phyloP scores from a whole-genome alignment of 2,329 filamentous ascomycete species.

The Cercospora sp. region DNA sequence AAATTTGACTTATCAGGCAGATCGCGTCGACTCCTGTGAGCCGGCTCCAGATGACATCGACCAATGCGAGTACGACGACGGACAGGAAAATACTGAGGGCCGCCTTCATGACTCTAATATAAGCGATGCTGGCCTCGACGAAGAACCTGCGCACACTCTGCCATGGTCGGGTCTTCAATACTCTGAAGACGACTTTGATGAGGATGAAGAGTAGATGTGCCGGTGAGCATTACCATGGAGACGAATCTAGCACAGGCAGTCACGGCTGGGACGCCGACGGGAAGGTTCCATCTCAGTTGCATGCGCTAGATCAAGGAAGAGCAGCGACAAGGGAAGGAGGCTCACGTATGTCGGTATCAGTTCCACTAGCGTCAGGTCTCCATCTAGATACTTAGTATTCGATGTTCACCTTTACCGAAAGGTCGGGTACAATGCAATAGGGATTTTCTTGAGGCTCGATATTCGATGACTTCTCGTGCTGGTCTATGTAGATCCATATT shows the following conservation, averaged over 20 bases:
- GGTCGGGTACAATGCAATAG: not conserved
- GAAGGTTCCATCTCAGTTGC: not conserved
- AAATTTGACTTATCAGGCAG: not conserved
- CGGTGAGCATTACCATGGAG: not conserved
- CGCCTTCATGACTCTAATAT: not conserved
- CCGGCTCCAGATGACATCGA: not conserved
- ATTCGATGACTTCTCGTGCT: not conserved
- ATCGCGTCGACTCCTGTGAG: not conserved
- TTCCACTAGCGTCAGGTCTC: not conserved
- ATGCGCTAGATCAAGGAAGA: not conserved
- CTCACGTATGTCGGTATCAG: not conserved
- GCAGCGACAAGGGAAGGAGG: not conserved
- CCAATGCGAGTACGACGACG: not conserved
- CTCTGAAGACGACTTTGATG: not conserved
- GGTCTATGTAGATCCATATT: not conserved
- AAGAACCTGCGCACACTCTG: not conserved
- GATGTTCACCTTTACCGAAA: not conserved
- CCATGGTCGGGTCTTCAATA: not conserved
- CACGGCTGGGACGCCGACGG: not conserved
- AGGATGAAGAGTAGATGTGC: not conserved
- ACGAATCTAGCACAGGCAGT: not conserved
- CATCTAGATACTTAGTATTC: not conserved
- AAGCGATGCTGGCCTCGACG: not conserved
- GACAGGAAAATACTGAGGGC: not conserved
- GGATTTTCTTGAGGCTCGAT: not conserved